Base-by-base conservation (phyloP, 352 stramenopile genomes). In the Saprolegnia parasitica region DNA sequence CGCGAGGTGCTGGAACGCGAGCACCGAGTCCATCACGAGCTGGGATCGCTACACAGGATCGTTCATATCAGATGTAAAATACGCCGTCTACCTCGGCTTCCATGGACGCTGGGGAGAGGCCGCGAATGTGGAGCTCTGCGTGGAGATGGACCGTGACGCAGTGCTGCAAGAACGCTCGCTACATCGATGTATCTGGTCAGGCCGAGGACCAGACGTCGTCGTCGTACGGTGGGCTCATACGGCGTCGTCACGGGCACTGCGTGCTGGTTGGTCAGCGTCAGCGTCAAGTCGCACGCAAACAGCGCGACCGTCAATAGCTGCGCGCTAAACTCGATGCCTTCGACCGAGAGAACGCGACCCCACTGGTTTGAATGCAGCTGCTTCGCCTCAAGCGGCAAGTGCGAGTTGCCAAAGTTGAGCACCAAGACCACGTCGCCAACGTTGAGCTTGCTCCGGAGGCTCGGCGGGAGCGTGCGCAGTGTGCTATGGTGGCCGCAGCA, bases 351-450 rank as follows among this genome's bases (percentile, higher is more conserved):
- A 10, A 70, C 50, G 10, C 49, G 46, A 20, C 63, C 63, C 63
- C 63, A 70, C 54, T 70, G 63, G 54, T 70, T 70, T 5, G 42
- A 32, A 15, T 60, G 40, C 21, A 62, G 55, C 18, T 67, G 58
- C 55, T 78, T 86, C 18, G 78, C 75, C 5, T 47, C 78, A 1
- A 58, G 29, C 3, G 82, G 78, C 42, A 92, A 60, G 23, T 90
- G 39, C 20, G 77, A 71, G 68, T 90, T 92, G 47, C 68, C 76
- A 56, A 87, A 87, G 57, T 92, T 82, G 2, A 92, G 74, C 9
- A 90, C 73, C 20, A 92, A 72, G 57, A 90, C 84, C 13, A 90
- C 56, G 66, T 92, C 83, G 8, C 81, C 82, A 15, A 76, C 57
- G 11, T 78, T 71, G 8, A 84, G 21, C 15, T 74, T 68, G 71